Evolutionary conservation across 2,329 filamentous ascomycete species (phyloP).

Genomic region (Simplicillium sp.): DNA sequence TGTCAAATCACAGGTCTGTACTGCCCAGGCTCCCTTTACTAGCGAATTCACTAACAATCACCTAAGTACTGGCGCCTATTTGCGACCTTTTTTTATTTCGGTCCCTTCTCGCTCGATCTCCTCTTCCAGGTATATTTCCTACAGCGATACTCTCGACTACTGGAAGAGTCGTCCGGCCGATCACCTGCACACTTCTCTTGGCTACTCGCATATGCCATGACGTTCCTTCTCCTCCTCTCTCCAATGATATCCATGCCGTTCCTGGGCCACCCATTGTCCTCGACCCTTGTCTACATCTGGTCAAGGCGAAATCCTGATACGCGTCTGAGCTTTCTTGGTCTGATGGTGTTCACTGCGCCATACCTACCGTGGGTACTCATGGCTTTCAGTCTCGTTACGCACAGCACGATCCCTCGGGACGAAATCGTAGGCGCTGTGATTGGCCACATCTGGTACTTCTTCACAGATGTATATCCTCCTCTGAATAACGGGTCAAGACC

Average conservation of each 20-base stretch:
- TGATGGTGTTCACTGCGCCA: constrained; percentile 86
- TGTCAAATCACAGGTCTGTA: constrained; percentile 71
- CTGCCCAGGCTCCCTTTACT: constrained; percentile 2
- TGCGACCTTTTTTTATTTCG: constrained; percentile 96
- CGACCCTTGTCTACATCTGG: constrained; percentile 96
- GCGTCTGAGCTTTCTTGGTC: constrained; percentile 75
- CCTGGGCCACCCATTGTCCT: constrained; percentile 85
- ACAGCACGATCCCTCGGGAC: constrained; percentile 84
- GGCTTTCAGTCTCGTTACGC: constrained; percentile 83
- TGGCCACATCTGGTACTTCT: constrained; percentile 97
- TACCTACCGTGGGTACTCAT: constrained; percentile 96
- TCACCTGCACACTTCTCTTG: constrained; percentile 92
- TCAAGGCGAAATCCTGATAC: constrained; percentile 90
- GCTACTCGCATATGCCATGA: constrained; percentile 79
- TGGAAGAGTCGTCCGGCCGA: constrained; percentile 88
- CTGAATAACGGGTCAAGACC: constrained; percentile 78
- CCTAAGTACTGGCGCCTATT: constrained; percentile 88
- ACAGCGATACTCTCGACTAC: constrained; percentile 86
- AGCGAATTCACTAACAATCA: constrained; percentile 6
- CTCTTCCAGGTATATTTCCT: constrained; percentile 98
- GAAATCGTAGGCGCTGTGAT: constrained; percentile 93
- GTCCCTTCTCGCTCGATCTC: constrained; percentile 84
- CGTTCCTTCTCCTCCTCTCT: constrained; percentile 69
- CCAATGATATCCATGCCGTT: constrained; percentile 88
- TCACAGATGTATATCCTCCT: constrained; percentile 90